Percentiles rank a stretch among this genome's conserved stretches.
These are phyloP conservation scores for Mycena filopes DNA, from an alignment of 768 basidiomycete species.

Conservation along the genomic window DNA sequence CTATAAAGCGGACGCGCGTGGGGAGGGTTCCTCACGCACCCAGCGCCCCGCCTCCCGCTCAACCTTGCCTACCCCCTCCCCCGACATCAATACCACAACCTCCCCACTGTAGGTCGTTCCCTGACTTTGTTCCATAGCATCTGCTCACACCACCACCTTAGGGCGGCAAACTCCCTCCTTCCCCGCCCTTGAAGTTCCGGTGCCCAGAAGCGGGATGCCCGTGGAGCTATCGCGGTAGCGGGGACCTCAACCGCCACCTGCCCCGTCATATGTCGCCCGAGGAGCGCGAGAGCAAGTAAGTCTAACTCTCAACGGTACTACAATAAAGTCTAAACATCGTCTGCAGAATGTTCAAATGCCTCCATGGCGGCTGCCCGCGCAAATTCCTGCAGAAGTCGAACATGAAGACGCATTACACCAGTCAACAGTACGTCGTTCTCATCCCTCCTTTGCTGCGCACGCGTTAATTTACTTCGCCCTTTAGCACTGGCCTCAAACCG, in stretches of 20 bases:
- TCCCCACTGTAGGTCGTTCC: not conserved
- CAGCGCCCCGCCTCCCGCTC: not conserved
- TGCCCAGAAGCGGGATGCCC: constrained; percentile 10
- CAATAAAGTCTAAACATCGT: not conserved
- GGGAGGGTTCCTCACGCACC: constrained; percentile 5
- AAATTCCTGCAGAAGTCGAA: constrained; percentile 24
- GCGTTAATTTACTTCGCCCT: not conserved
- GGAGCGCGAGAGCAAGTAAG: constrained; percentile 11
- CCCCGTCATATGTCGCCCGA: constrained; percentile 8
- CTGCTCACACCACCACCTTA: not conserved
- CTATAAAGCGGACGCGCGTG: constrained; percentile 23
- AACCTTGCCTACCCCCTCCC: not conserved
- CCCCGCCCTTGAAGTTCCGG: constrained; percentile 2
- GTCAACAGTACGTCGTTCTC: constrained; percentile 17
- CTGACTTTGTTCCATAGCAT: not conserved
- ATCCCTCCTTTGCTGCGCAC: not conserved
- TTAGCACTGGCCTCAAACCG: constrained; percentile 15
- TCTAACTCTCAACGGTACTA: rapidly evolving
- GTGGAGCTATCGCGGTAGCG: constrained; percentile 12
- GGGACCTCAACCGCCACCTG: constrained; percentile 7
- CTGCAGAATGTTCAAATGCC: constrained; percentile 15
- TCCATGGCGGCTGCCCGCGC: not conserved
- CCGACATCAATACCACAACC: not conserved
- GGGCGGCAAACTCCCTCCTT: constrained; percentile 15
- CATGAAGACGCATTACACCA: constrained; percentile 5